These are phyloP conservation scores for Neoboletus brunneissimus DNA, from an alignment of 768 basidiomycete species.

Conservation along the genomic window DNA sequence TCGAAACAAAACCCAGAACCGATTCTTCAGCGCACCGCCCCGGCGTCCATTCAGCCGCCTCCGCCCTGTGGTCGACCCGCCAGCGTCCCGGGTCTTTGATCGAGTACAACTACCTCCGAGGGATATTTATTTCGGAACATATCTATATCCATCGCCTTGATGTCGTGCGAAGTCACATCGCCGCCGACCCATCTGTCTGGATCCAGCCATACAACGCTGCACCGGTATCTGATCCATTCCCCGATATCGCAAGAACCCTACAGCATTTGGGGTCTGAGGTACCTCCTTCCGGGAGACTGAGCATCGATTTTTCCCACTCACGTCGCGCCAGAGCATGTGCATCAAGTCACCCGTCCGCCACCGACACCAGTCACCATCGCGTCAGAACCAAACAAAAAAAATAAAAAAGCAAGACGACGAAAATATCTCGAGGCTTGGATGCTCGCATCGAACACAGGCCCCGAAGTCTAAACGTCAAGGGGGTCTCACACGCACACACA, in stretches of 20 bases:
- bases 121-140: neutral
- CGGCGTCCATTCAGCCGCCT: slow-evolving; percentile 2
- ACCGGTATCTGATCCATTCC: neutral
- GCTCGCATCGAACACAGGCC: neutral
- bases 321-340: slow-evolving; percentile 14
- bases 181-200: slow-evolving; percentile 11
- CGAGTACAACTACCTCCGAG: slow-evolving; percentile 4
- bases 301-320: neutral
- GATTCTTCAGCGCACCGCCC: neutral
- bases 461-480: slow-evolving; percentile 15
- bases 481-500: neutral
- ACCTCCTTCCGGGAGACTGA: neutral
- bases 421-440: slow-evolving; percentile 9
- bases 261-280: neutral
- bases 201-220: neutral
- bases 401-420: neutral
- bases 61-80: neutral
- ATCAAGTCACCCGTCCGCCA: slow-evolving; percentile 21
- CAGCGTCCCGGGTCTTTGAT: neutral
- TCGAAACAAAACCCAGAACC: neutral
- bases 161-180: neutral
- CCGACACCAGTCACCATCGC: slow-evolving; percentile 5
- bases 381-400: neutral
- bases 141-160: neutral
- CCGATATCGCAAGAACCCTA: neutral